Evolutionary conservation across 805 yeast genomes (phyloP), one percentile per base, ranked within the genome.

Genomic region (Yarrowia sp.): DNA sequence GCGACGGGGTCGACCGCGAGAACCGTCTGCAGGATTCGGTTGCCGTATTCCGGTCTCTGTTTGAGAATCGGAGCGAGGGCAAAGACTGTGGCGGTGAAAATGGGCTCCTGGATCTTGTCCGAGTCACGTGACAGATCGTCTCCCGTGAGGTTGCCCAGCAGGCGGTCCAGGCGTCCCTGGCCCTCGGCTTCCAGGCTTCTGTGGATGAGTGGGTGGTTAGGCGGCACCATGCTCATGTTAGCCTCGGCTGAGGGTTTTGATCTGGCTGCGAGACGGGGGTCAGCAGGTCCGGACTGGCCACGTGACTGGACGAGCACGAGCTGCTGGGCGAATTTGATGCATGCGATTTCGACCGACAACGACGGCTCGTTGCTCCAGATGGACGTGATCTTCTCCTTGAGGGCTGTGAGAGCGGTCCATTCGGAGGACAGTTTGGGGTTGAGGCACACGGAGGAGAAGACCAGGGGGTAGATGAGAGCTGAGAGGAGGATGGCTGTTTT

Each of bases 301-400:
- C 84, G 80, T 3, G 86, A 77, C 69, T 88, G 92, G 1, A 84
- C 82, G 42, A 82, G 79, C 14, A 87, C 81, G 5, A 87, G 77
- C 67, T 83, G 83, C n/a, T 86, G 86, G 12, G 91, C 84, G 69
- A 93, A 86, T 76, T 89, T 91, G 65, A 88, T 79, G n/a, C 89
- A 80, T 36, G 93, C 87, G n/a, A 90, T 78, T 75, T 85, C 86
- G 56, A 87, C 79, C 14, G 89, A 90, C 24, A 77, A 79, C 68
- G 75, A 75, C 4, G 46, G 36, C 6, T 71, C 30, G 20, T 73
- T 70, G 24, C 82, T 84, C 86, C 91, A 91, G 68, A 86, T 82
- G 10, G 81, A 77, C n/a, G 90, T 75, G n/a, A 91, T 80, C 40
- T 79, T 79, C 38, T 80, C 79, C 76, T 90, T 91, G 72, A 93